Percentiles rank a stretch among this genome's conserved stretches.
phyloP scores from a whole-genome alignment of 2,329 filamentous ascomycete species.

The Aureobasidium pullulans region DNA sequence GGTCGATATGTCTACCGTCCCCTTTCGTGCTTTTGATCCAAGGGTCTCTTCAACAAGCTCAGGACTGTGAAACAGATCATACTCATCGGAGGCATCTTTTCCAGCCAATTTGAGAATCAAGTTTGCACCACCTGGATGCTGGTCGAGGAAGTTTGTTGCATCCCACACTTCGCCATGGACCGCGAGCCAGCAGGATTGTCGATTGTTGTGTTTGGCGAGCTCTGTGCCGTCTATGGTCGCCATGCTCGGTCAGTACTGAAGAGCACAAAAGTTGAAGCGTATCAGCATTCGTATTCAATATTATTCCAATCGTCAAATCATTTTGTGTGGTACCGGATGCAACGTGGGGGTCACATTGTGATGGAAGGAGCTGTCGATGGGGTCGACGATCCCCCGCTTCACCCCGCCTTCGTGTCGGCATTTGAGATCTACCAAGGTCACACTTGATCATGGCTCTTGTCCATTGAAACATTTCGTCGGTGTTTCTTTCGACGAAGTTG shows the following conservation, averaged over 20 bases:
- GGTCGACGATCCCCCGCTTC: not conserved
- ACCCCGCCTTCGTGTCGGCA: not conserved
- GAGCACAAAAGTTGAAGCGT: not conserved
- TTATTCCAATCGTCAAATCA: too few relatives aligned
- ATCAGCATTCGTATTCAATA: too few relatives aligned
- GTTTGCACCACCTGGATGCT: slow-evolving; percentile 67
- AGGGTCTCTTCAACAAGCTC: slow-evolving; percentile 35
- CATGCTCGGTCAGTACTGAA: not conserved
- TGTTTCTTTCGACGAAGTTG: too few relatives aligned
- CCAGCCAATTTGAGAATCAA: slow-evolving; percentile 44
- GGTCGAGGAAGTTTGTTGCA: slow-evolving; percentile 74
- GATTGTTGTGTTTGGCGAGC: slow-evolving; percentile 71
- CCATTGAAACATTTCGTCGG: not conserved
- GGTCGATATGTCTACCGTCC: slow-evolving; percentile 20
- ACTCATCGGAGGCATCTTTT: slow-evolving; percentile 46
- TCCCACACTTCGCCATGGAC: slow-evolving; percentile 86
- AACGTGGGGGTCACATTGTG: not conserved
- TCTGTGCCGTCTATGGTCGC: slow-evolving; percentile 25
- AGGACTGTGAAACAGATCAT: slow-evolving; percentile 43
- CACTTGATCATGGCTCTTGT: not conserved
- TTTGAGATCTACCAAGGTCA: not conserved
- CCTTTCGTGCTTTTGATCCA: slow-evolving; percentile 30
- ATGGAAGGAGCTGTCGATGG: not conserved
- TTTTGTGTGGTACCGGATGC: not conserved
- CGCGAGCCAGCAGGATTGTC: slow-evolving; percentile 82